Percentiles rank a stretch among this genome's conserved stretches.
Evolutionary conservation across 305 asterid genomes (phyloP).

Genomic region (Fraxinus nigra): DNA sequence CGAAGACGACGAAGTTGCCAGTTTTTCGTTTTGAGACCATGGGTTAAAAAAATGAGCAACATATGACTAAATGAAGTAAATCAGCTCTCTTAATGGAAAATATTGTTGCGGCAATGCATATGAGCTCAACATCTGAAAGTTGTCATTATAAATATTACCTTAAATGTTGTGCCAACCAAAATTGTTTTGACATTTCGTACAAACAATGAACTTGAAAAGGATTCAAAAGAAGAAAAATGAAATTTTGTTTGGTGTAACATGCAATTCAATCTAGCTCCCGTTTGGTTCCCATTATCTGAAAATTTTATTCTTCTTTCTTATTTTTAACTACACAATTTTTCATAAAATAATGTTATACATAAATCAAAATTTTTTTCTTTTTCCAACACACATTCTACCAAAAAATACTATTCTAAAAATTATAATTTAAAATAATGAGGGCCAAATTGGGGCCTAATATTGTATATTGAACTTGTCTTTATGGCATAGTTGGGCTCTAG

Average conservation of each 20-base stretch:
- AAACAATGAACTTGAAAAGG: neutral
- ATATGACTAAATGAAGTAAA: neutral
- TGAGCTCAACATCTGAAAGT: neutral
- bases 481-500: neutral
- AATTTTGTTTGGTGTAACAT: neutral
- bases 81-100: neutral
- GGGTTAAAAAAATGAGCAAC: neutral
- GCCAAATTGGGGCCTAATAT: neutral
- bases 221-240: neutral
- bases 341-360: neutral
- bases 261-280: neutral
- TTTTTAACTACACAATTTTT: too few species aligned
- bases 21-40: constrained; percentile 41
- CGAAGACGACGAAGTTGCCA: constrained; percentile 44
- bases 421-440: too few species aligned
- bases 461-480: neutral
- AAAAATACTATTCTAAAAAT: too few species aligned
- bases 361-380: too few species aligned
- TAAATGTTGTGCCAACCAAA: neutral
- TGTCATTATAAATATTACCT: neutral
- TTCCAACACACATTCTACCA: neutral
- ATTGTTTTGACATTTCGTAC: neutral
- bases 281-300: neutral
- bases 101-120: neutral
- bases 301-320: too few species aligned